Evolutionary conservation across 163 green algal genomes (phyloP), one percentile per base, ranked within the genome.

Genomic region (Coccomyxa subellipsoidea): DNA sequence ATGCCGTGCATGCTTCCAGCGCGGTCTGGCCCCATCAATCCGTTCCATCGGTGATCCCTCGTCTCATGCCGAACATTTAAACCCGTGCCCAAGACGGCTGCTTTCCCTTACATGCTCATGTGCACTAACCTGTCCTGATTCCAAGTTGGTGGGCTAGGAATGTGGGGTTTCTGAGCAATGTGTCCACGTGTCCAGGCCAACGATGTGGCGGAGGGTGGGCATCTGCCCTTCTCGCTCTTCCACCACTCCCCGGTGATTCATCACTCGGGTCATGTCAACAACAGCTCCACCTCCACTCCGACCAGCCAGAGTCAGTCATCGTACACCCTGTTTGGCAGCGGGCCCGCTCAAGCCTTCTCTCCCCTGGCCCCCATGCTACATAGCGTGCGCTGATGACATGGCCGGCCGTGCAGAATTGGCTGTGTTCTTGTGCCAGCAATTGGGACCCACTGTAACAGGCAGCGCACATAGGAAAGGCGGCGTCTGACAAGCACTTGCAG

Each of bases 201-300:
- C 23, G 47, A 59, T 59, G 47, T 59, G 0, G 47, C 47, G 47
- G 47, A 59, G 21, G 47, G 47, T 7, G 47, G 47, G 47, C 47
- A 59, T 59, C 47, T 59, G 47, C 29, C 66, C 4, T 79, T 79
- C 38, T 79, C 75, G 75, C 75, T 79, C 15, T 79, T 79, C 37
- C 38, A 79, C 37, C 75, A 79, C 75, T 79, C 75, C 36, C 75
- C 75, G 29, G 0, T 66, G 37, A 21, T 29, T 7, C n/a, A n/a
- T n/a, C 31, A 66, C 27, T 37, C 40, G 2, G 38, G 25, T 37
- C 12, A 23, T 37, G 37, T 21, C 25, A 37, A 18, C 75, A 34
- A 34, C 27, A 37, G 29, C 37, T 27, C 21, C 7, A 37, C 36
- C 21, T 34, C 37, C 37, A 31, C 75, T 59, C 35, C 34, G 47